A percentile compares a stretch with the other conserved stretches of the same genome.
phyloP scores from a whole-genome alignment of 108 stramenopile species.

The Aureococcus anophagefferens region DNA sequence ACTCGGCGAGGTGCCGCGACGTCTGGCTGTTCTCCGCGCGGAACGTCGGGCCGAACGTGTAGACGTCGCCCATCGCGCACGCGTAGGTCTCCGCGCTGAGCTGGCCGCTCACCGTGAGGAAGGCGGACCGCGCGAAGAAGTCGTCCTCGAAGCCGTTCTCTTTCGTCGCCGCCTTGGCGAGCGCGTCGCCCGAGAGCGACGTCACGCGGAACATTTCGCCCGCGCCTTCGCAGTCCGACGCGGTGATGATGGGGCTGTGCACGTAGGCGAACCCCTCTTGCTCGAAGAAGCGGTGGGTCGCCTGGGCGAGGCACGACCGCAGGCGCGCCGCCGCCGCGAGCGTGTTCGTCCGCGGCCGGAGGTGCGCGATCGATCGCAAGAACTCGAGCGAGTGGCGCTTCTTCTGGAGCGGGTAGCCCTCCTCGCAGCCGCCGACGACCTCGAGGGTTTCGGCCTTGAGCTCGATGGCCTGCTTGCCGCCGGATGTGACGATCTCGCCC shows the following conservation, averaged over 20 bases:
- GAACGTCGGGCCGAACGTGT: conserved; percentile 99
- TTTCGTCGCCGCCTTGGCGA: conserved; percentile 30
- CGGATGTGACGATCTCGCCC: conserved; percentile 61
- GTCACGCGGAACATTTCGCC: conserved; percentile 98
- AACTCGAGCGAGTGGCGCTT: conserved; percentile 95
- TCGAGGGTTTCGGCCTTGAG: conserved; percentile 61
- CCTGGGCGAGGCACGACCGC: conserved; percentile 69
- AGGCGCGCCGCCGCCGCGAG: conserved; percentile 89
- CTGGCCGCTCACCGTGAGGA: conserved; percentile 93
- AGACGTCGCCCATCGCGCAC: conserved; percentile 91
- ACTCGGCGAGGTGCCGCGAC: conserved; percentile 89
- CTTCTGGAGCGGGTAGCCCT: conserved; percentile 87
- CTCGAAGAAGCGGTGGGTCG: conserved; percentile 83
- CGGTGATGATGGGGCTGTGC: conserved; percentile 93
- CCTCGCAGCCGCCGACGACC: conserved; percentile 78
- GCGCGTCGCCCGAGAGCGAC: conserved; percentile 46
- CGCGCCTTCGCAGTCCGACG: conserved; percentile 96
- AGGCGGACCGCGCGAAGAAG: conserved; percentile 89
- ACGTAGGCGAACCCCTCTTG: conserved; percentile 80
- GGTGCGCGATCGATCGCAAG: conserved; percentile 86
- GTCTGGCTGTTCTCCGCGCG: conserved; percentile 99
- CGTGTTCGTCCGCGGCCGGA: conserved; percentile 92
- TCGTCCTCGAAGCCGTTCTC: conserved; percentile 55
- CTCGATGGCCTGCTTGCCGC: conserved; percentile 85
- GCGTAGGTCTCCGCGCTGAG: conserved; percentile 89